These are phyloP conservation scores for Acrodontium crateriforme DNA, from an alignment of 2,329 filamentous ascomycete species.

Conservation along the genomic window DNA sequence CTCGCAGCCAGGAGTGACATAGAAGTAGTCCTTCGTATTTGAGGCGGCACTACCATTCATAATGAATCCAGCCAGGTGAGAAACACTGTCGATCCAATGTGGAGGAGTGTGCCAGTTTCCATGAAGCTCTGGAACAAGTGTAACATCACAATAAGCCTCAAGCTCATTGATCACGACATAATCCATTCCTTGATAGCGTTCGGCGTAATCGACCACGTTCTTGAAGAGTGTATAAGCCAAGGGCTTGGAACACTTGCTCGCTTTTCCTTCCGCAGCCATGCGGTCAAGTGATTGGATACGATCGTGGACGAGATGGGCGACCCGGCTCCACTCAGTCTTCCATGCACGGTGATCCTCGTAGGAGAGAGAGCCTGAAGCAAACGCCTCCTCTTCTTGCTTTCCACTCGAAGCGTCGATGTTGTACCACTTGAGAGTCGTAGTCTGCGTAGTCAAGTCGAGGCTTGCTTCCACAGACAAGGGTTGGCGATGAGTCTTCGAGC, in stretches of 20 bases:
- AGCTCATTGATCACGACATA: conserved; percentile 17
- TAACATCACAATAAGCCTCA: conserved; percentile 21
- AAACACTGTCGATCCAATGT: conserved; percentile 12
- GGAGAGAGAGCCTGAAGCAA: conserved; percentile 13
- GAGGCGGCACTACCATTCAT: conserved; percentile 18
- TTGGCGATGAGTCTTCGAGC: conserved; percentile 20
- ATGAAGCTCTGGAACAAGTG: conserved; percentile 11
- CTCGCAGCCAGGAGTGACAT: conserved; percentile 22
- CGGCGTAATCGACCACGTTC: conserved; percentile 14
- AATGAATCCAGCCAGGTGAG: conserved; percentile 13
- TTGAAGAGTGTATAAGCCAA: conserved; percentile 24
- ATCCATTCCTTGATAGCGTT: conserved; percentile 21
- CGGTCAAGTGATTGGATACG: conserved; percentile 16
- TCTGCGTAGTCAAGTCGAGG: too few relatives aligned
- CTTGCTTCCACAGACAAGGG: too few relatives aligned
- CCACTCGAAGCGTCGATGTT: conserved; percentile 1
- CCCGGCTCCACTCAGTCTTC: conserved; percentile 17
- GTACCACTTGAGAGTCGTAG: too few relatives aligned
- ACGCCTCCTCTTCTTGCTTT: conserved; percentile 10
- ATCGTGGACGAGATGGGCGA: conserved; percentile 15
- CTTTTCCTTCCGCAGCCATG: conserved; percentile 14
- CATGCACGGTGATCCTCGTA: conserved; percentile 14
- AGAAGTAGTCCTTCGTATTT: conserved; percentile 21
- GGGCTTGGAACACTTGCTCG: conserved; percentile 14
- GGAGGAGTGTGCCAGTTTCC: conserved; percentile 22